Evolutionary conservation across 1,139 yeast species (phyloP), one percentile per base, ranked within the genome.

Genomic region (Candida anutae): DNA sequence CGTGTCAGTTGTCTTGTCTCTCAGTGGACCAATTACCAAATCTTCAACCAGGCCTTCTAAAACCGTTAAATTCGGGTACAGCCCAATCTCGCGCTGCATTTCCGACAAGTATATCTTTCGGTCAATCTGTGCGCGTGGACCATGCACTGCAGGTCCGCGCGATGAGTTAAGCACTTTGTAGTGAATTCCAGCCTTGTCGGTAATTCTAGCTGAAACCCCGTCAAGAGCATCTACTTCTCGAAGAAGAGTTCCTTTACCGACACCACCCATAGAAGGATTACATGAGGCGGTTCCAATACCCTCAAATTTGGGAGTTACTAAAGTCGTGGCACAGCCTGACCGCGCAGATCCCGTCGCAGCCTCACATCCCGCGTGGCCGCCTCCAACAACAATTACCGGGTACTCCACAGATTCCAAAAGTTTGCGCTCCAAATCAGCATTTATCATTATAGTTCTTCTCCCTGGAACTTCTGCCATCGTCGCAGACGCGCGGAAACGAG

Each of bases 291-390:
- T 82, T 0, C 99, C 99, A 8, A 93, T 77, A 45, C 85, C 83
- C 20, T 65, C 50, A 17, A 75, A 50, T 28, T 63, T 65, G 1
- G 95, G 98, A 0, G 98, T 90, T 3, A 93, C 65, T 17, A 93
- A 62, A 1, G 81, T 58, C 0, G 97, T 84, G 3, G 48, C 39
- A 1, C 81, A 69, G 0, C 97, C 96, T 1, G 83, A 52, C 36
- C 98, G 64, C 1, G 97, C 95, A 0, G 95, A 67, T 0, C 93
- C 98, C 0, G 96, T 70, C 3, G 95, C 93, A 0, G 99, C 98
- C 53, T 93, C 99, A 43, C 95, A 81, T 3, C 99, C 99, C 21
- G 98, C 98, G 58, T 93, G 99, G 0, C 99, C 99, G 8, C 95
- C 99, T 3, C 99, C 99, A 15, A 93, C 75, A 3, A 93, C 90